phyloP scores from a whole-genome alignment of 148 eudicot genomes.

The Heliamphora exappendiculata region DNA sequence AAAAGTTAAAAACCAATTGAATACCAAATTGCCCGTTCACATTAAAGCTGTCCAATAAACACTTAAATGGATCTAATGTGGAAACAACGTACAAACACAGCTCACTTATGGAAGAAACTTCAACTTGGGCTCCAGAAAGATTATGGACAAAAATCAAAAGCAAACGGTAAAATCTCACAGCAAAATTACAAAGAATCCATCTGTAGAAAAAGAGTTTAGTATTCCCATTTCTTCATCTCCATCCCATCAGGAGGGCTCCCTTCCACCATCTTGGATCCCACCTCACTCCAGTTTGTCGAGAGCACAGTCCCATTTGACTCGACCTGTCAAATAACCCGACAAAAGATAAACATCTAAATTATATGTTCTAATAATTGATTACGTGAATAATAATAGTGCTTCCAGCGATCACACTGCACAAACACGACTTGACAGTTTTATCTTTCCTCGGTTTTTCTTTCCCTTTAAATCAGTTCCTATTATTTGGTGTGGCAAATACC shows the following conservation, averaged over 20 bases:
- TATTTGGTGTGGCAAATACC: neutral
- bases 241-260: conserved; percentile 64
- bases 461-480: neutral
- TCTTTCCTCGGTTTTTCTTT: neutral
- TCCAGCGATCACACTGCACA: neutral
- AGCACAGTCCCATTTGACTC: conserved; percentile 71
- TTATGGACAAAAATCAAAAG: neutral
- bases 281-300: conserved; percentile 76
- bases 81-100: no score
- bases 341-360: neutral
- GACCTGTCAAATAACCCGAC: conserved; percentile 26
- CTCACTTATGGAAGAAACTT: no score
- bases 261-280: conserved; percentile 58
- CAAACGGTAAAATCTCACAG: neutral
- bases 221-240: conserved; percentile 75
- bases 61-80: no score
- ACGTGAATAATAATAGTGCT: neutral
- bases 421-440: neutral
- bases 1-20: no score
- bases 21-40: no score
- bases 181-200: neutral
- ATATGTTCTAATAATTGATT: neutral
- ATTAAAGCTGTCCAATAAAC: no score
- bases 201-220: conserved; percentile 7
- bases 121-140: neutral